Evolutionary conservation across 164 flowering plant genomes (phyloP).

Genomic region (Aristolochia californica): DNA sequence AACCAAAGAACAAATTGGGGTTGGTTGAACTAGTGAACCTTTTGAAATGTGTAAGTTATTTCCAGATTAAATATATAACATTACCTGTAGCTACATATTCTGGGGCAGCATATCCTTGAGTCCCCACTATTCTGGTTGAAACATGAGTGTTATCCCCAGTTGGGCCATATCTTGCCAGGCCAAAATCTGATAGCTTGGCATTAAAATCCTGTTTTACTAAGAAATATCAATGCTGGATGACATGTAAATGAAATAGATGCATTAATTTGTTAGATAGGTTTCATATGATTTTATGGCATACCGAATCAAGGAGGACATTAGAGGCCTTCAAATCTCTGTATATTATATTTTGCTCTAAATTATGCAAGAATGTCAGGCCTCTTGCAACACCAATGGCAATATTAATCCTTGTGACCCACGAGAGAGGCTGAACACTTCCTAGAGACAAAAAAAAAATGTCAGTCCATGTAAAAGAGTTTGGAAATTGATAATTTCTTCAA

Average conservation of each 20-base stretch:
- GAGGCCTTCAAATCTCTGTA: slow-evolving; percentile 76
- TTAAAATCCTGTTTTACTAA: slow-evolving; percentile 45
- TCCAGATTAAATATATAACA: slow-evolving; percentile 2
- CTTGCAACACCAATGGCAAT: slow-evolving; percentile 60
- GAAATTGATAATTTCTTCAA: too few species aligned
- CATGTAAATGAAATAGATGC: not conserved
- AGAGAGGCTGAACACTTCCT: slow-evolving; percentile 56
- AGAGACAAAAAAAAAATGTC: slow-evolving; percentile 9
- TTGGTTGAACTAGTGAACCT: too few species aligned
- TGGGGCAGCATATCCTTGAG: slow-evolving; percentile 92
- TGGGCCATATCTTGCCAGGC: slow-evolving; percentile 91
- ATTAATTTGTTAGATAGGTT: not conserved
- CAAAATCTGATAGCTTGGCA: slow-evolving; percentile 86
- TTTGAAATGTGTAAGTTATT: too few species aligned
- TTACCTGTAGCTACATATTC: slow-evolving; percentile 88
- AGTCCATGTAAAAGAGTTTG: too few species aligned
- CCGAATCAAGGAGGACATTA: slow-evolving; percentile 73
- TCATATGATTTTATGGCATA: slow-evolving; percentile 15
- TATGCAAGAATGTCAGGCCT: slow-evolving; percentile 59
- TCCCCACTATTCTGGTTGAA: slow-evolving; percentile 76
- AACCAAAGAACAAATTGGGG: too few species aligned
- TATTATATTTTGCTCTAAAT: slow-evolving; percentile 49
- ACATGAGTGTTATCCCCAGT: slow-evolving; percentile 86
- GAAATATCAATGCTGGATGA: too few species aligned
- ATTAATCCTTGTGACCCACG: slow-evolving; percentile 48